Base-by-base conservation (phyloP, 148 eudicot species). In the Spergularia marina region DNA sequence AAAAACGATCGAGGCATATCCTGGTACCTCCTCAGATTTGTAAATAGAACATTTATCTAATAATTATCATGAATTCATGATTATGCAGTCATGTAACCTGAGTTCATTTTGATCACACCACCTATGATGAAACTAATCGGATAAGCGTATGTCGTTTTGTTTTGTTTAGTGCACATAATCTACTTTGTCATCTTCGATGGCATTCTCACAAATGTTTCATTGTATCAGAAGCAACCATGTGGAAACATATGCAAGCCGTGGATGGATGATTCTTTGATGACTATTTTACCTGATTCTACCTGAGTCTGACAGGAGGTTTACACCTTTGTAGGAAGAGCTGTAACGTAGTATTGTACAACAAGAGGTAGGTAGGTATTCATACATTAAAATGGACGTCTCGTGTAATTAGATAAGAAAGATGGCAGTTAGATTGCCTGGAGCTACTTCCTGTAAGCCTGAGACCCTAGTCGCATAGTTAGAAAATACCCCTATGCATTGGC, bases 231-330 rank as follows among this genome's bases (percentile, higher is more conserved):
- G 16, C 55, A 18, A 10, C 57, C 71, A 20, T 68, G 39, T 68
- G 71, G 71, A 21, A 68, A 49, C 13, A 68, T 68, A 68, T 68
- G 71, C 21, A 68, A 68, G 56, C 71, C 71, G 0, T 68, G 71
- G 71, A 11, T 51, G 40, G 71, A 68, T 51, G 39, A 49, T 17
- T n/a, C 71, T 68, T 49, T 68, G 15, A 51, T 12, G 71, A 13
- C 36, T 21, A 68, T 68, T 23, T 18, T 68, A 20, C 71, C 14
- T 12, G 39, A n/a, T 49, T 68, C 71, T 68, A 21, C 56, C 71
- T 68, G 36, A 68, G 49, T 49, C 34, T 44, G 71, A 30, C 36
- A 0, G 36, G 36, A 30, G 10, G 49, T 9, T 44, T 9, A 44
- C 49, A 6, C 49, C 49, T 1, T n/a, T 18, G 62, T 58, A 58